Evolutionary conservation across 2,329 filamentous ascomycete genomes (phyloP), one percentile per base, ranked within the genome.

Genomic region (Paraconiothyrium brasiliense): DNA sequence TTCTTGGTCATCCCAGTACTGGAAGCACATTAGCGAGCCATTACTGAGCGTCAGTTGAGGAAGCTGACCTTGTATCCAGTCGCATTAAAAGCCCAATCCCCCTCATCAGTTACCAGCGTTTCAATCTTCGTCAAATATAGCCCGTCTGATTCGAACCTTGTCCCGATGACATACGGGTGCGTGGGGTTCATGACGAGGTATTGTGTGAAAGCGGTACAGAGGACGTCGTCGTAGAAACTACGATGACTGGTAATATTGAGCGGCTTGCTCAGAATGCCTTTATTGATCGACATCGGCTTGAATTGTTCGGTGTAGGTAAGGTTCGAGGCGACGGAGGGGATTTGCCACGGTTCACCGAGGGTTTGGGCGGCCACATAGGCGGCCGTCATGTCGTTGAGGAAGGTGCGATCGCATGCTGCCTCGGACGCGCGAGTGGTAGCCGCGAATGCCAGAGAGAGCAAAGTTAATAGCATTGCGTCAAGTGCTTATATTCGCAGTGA

Each of bases 101-200:
- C 68, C 64, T 59, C 57, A 32, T 71, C 67, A 1, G 63, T 68
- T 1, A 71, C 68, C 5, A 74, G 47, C 0, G 66, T 67, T 48
- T 72, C 70, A 10, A 72, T 67, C 47, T 64, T 68, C 0, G 44
- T 66, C 9, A 72, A 57, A 9, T 61, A 59, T 46, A 64, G 32
- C 4, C 67, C 67, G 2, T 66, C 62, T 0, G 60, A 58, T 11
- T 66, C 66, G 11, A 66, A 48, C 10, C 67, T 46, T 2, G 70
- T 65, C 6, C 67, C 69, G 39, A 73, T 67, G 2, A 73, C 70
- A 34, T 71, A 72, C 2, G 69, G 69, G 9, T 70, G 68, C 8
- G 27, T 46, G 0, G 60, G 30, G 14, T 67, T 59, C 16, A 64
- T 52, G 11, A 66, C 63, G 1, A 70, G 66, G 51, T 68, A 64